Evolutionary conservation across 176 grass and related monocot genomes (phyloP), one percentile per base, ranked within the genome.

Genomic region (Zoysia japonica): DNA sequence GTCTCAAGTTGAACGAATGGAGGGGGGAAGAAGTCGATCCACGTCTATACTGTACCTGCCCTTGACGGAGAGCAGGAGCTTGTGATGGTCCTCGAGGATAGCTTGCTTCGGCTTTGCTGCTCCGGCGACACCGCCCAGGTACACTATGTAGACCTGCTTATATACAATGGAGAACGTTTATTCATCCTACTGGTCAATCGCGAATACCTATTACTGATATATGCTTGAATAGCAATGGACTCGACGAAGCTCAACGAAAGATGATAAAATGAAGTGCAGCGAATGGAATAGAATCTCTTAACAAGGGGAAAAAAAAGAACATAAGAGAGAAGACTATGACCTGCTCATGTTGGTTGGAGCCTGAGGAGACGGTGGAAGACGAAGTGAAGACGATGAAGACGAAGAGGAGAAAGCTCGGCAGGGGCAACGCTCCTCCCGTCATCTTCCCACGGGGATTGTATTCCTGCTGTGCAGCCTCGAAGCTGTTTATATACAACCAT

Each of bases 61-160:
- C 82, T 94, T 98, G 44, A 98, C 81, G 35, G 90, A 92, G 78
- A 83, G 80, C 1, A 98, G 77, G 9, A 98, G 88, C 10, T 71
- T 65, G 74, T 91, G 92, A 60, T 98, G 96, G 37, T 87, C 75
- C 14, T 90, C 75, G 40, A 77, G 68, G 74, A 94, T 82, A 48
- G 81, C 85, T 87, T 81, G 73, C 40, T 64, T 69, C 50, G 74
- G 62, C 78, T 28, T 28, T 28, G 85, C 89, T 9, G 57, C 66
- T 64, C 90, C 88, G 20, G 36, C 69, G 61, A 94, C 85, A 72
- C 82, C 83, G 28, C 92, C 89, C 56, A 98, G 45, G 75, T 98
- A 82, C 44, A 98, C 96, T 52, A 98, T 78, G 46, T 93, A 94
- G 6, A 93, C 96, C 96, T 98, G 17, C 14, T 46, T 10, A 45